phyloP scores from a whole-genome alignment of 2,329 filamentous ascomycete genomes.

The Scedosporium aurantiacum region DNA sequence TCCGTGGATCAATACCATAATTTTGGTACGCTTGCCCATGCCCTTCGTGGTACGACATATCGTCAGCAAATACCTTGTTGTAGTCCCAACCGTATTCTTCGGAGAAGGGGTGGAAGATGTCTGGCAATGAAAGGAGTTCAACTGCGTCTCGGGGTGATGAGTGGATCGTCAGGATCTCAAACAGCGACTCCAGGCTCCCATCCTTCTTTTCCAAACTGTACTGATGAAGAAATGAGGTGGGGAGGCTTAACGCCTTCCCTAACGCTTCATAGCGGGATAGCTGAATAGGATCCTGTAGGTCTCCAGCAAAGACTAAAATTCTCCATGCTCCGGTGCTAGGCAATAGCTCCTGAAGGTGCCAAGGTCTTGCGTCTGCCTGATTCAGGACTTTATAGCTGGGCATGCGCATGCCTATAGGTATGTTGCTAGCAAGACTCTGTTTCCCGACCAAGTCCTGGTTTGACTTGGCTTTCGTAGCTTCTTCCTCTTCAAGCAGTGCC shows the following conservation, averaged over 20 bases:
- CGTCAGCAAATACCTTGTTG: constrained; percentile 44
- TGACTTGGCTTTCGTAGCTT: background rate
- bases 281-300: constrained; percentile 34
- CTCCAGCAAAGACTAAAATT: constrained; percentile 50
- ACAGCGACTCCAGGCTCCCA: constrained; percentile 15
- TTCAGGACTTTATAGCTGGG: constrained; percentile 48
- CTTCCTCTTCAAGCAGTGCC: constrained; percentile 7
- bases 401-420: constrained; percentile 40
- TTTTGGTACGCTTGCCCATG: constrained; percentile 38
- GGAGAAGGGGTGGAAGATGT: constrained; percentile 34
- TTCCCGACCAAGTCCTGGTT: constrained; percentile 14
- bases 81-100: constrained; percentile 41
- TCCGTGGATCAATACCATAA: constrained; percentile 44
- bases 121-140: constrained; percentile 39
- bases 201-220: background rate
- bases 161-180: constrained; percentile 53
- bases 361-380: constrained; percentile 42
- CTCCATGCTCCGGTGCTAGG: constrained; percentile 45
- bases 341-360: constrained; percentile 46
- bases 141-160: constrained; percentile 35
- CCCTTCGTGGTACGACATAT: constrained; percentile 40
- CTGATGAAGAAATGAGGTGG: background rate
- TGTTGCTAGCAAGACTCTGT: constrained; percentile 26
- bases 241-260: background rate
- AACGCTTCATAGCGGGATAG: constrained; percentile 1